A percentile compares a stretch with the other conserved stretches of the same genome.
Conservation (phyloP, 1,139 yeast species). For the Taphrina communis region DNA sequence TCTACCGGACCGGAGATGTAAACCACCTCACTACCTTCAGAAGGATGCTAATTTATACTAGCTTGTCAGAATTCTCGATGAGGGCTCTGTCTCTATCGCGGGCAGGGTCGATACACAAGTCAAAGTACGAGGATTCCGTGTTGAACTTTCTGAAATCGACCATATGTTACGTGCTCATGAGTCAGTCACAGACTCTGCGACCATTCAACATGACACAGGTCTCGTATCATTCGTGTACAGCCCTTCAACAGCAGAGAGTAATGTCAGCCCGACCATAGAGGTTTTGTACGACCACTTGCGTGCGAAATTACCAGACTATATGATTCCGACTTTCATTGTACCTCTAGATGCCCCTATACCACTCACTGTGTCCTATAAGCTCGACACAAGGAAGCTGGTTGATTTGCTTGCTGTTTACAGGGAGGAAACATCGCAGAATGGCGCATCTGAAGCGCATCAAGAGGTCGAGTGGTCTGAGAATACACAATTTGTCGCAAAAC, state of each 20-base stretch:
- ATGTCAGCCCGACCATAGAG: background rate
- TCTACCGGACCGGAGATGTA: conserved; percentile 48
- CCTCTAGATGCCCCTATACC: conserved; percentile 42
- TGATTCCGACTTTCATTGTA: conserved; percentile 46
- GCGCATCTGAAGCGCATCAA: background rate
- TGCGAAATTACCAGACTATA: conserved; percentile 45
- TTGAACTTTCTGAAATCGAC: conserved; percentile 47
- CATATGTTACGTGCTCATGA: conserved; percentile 1
- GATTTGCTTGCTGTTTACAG: background rate
- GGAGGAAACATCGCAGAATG: background rate
- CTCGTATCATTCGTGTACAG: conserved; percentile 11
- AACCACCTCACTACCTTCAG: conserved; percentile 44
- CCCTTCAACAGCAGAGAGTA: background rate
- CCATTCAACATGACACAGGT: conserved; percentile 30
- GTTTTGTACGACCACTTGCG: conserved; percentile 3
- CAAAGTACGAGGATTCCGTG: conserved; percentile 47
- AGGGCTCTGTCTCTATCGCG: conserved; percentile 45
- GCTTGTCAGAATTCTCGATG: conserved; percentile 46
- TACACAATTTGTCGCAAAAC: conserved; percentile 22
- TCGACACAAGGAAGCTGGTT: conserved; percentile 40
- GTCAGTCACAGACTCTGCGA: conserved; percentile 41
- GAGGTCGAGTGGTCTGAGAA: conserved; percentile 17
- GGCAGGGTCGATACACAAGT: conserved; percentile 48
- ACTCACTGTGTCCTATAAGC: conserved; percentile 45
- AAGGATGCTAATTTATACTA: conserved; percentile 40